Percentiles rank a stretch among this genome's conserved stretches.
phyloP scores from a whole-genome alignment of 176 grass and related monocot species.

The Hordeum vulgare region DNA sequence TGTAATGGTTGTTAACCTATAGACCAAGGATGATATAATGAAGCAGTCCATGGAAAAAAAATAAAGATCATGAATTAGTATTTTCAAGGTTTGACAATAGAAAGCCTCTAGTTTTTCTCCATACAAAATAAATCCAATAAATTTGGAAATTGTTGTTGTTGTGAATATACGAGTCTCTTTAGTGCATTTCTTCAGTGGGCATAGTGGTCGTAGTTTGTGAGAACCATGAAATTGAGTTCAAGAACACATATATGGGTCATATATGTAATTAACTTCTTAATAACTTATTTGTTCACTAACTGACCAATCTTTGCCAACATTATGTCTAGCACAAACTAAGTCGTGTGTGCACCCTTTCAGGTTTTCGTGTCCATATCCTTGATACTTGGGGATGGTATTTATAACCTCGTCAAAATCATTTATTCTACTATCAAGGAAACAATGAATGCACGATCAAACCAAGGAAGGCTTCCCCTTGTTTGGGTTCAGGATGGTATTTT shows the following conservation, averaged over 20 bases:
- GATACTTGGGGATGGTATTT: constrained; percentile 78
- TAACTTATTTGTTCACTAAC: neutral
- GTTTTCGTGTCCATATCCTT: constrained; percentile 81
- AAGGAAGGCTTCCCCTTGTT: constrained; percentile 28
- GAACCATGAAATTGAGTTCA: neutral
- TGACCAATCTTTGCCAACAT: neutral
- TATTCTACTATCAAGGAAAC: constrained; percentile 52
- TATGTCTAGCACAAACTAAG: neutral
- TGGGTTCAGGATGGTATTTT: constrained; percentile 17
- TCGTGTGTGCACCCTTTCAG: constrained; percentile 14
- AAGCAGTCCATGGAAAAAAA: too few relatives aligned
- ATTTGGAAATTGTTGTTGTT: neutral
- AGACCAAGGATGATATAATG: too few relatives aligned
- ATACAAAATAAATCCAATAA: neutral
- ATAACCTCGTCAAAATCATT: constrained; percentile 85
- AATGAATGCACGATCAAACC: constrained; percentile 44
- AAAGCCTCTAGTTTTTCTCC: neutral
- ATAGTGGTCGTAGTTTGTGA: neutral
- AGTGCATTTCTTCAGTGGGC: neutral
- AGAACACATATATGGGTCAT: neutral
- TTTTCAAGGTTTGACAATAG: too few relatives aligned
- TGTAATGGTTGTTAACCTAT: too few relatives aligned
- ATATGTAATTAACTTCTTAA: neutral
- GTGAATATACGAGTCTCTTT: too few relatives aligned
- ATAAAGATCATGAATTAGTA: too few relatives aligned